Evolutionary conservation across 768 basidiomycete genomes (phyloP).

Genomic region (Suillus brevipes): DNA sequence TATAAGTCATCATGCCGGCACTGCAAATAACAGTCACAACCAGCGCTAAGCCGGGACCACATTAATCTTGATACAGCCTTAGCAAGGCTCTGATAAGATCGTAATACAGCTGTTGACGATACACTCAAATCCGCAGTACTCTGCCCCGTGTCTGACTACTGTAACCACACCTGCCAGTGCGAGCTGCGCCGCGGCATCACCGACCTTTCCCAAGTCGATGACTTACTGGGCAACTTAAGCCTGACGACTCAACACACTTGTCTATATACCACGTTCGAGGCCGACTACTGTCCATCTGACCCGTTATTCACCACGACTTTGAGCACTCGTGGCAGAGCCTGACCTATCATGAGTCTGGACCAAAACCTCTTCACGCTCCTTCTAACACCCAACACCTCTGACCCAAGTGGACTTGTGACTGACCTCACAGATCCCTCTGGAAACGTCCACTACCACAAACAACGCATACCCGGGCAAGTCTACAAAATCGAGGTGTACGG

Average conservation of each 20-base stretch:
- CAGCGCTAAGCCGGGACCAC: too few species aligned
- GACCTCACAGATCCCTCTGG: conserved; percentile 72
- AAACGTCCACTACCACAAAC: conserved; percentile 70
- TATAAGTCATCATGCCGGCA: too few species aligned
- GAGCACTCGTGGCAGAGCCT: not conserved
- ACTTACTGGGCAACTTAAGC: not conserved
- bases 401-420: conserved; percentile 49
- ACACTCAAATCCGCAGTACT: not conserved
- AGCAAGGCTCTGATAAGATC: not conserved
- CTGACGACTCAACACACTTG: not conserved
- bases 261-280: not conserved
- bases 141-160: not conserved
- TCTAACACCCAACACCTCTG: conserved; percentile 57
- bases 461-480: conserved; percentile 49
- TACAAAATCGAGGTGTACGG: conserved; percentile 73
- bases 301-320: not conserved
- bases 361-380: conserved; percentile 83
- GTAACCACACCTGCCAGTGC: not conserved
- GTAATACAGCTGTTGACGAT: not conserved
- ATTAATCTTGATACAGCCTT: not conserved
- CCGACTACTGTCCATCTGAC: not conserved
- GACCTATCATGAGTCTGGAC: conserved; percentile 69
- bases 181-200: not conserved
- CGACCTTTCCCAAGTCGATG: not conserved
- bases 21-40: too few species aligned